Conservation (phyloP, 2,329 filamentous ascomycete genomes). For the Colletotrichum tropicale region DNA sequence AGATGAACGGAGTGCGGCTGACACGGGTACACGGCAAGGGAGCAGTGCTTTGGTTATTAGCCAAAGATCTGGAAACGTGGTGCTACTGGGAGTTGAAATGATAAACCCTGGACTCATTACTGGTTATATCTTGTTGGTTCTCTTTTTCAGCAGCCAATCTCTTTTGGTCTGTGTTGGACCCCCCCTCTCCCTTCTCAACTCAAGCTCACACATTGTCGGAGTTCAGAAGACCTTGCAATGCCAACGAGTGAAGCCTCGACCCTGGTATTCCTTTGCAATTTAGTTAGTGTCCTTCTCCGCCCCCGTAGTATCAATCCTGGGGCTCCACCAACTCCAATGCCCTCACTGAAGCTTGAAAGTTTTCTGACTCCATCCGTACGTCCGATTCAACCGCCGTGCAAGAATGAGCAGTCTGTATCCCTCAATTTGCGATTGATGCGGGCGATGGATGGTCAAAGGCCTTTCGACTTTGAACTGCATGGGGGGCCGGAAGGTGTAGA, state of each 20-base stretch:
- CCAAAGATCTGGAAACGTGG: not conserved
- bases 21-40: not conserved
- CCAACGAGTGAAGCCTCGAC: not conserved
- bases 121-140: not conserved
- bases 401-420: slow-evolving; percentile 31
- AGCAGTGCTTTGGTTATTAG: not conserved
- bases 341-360: slow-evolving; percentile 28
- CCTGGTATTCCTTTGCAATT: not conserved
- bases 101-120: not conserved
- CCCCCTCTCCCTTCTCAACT: not conserved
- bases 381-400: slow-evolving; percentile 33
- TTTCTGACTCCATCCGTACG: slow-evolving; percentile 39
- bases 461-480: slow-evolving; percentile 23
- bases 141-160: not conserved
- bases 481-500: slow-evolving; percentile 42
- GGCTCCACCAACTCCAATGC: not conserved
- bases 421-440: slow-evolving; percentile 34
- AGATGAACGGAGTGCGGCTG: not conserved
- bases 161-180: not conserved
- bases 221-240: not conserved
- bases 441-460: not conserved
- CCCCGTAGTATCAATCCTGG: not conserved
- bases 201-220: not conserved
- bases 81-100: not conserved
- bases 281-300: not conserved